Percentiles rank a stretch among this genome's conserved stretches.
Evolutionary conservation across 2,329 filamentous ascomycete genomes (phyloP).

Genomic region (Alternaria sp.): DNA sequence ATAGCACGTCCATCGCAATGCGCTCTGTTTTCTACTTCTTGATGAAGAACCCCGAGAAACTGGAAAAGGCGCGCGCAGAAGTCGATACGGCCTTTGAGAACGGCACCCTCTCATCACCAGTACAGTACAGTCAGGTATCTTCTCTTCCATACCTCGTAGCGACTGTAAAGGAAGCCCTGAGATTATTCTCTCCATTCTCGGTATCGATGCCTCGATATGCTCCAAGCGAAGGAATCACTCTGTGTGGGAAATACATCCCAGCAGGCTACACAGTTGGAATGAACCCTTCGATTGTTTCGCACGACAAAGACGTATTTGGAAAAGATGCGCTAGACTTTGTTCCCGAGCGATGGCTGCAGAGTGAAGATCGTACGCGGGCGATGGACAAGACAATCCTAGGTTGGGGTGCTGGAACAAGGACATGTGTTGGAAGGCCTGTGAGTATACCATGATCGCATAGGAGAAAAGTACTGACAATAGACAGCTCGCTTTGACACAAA

Average conservation of each 20-base stretch:
- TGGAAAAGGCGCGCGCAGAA: slow-evolving; percentile 19
- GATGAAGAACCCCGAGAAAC: slow-evolving; percentile 38
- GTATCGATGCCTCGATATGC: slow-evolving; percentile 75
- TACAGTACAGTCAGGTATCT: slow-evolving; percentile 57
- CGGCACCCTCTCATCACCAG: slow-evolving; percentile 14
- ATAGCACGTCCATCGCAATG: slow-evolving; percentile 46
- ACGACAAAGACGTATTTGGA: slow-evolving; percentile 1
- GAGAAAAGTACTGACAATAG: not conserved
- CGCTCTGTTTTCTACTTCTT: slow-evolving; percentile 49
- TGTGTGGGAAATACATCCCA: slow-evolving; percentile 66
- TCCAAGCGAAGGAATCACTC: slow-evolving; percentile 66
- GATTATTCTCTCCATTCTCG: slow-evolving; percentile 74
- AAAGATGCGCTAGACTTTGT: not conserved
- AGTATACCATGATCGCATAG: slow-evolving; percentile 21
- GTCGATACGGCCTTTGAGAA: slow-evolving; percentile 23
- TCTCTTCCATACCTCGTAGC: slow-evolving; percentile 76
- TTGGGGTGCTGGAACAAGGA: slow-evolving; percentile 72
- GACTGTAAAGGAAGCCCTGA: slow-evolving; percentile 77
- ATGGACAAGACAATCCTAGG: slow-evolving; percentile 4
- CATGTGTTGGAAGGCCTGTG: slow-evolving; percentile 66
- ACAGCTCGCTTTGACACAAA: slow-evolving; percentile 22
- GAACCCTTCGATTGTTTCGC: slow-evolving; percentile 65
- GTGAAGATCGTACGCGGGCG: slow-evolving; percentile 3
- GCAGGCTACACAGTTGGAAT: slow-evolving; percentile 76
- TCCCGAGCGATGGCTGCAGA: slow-evolving; percentile 6